Conservation (phyloP, 129 eudicot species). For the Artemisia argyi region DNA sequence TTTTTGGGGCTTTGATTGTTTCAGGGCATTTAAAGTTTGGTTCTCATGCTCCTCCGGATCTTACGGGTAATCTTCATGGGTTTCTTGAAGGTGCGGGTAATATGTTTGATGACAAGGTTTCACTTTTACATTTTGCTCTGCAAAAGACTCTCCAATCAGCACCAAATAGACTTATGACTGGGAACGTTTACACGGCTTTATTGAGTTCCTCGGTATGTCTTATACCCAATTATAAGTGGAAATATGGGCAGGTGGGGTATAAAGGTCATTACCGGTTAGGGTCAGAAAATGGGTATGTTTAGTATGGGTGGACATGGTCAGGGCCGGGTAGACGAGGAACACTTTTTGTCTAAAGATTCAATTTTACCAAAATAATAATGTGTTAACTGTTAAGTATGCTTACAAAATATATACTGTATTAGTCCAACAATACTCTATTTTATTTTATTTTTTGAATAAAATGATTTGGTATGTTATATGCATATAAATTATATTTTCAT, state of each 20-base stretch:
- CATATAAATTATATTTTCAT: too few species aligned
- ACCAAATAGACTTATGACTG: slow-evolving; percentile 86
- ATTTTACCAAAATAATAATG: neutral
- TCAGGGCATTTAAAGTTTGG: slow-evolving; percentile 74
- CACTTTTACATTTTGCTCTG: slow-evolving; percentile 81
- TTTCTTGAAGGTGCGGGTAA: slow-evolving; percentile 78
- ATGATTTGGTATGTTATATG: neutral
- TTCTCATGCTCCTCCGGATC: slow-evolving; percentile 48
- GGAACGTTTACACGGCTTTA: slow-evolving; percentile 59
- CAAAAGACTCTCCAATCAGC: slow-evolving; percentile 95
- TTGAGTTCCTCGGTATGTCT: slow-evolving; percentile 82
- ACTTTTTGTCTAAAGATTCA: neutral
- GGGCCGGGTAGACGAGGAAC: neutral
- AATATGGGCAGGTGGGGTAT: slow-evolving; percentile 4
- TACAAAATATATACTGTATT: neutral
- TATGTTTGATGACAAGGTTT: slow-evolving; percentile 92
- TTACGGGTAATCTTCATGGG: slow-evolving; percentile 50
- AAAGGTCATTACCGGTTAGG: too few species aligned
- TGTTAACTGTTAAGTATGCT: neutral
- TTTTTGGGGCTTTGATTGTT: slow-evolving; percentile 70
- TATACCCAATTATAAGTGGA: neutral
- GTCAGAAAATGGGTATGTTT: neutral
- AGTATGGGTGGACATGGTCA: neutral
- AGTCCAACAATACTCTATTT: neutral
- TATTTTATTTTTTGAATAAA: too few species aligned